Evolutionary conservation across 257 asterid species (phyloP).

Genomic region (Jacaranda mimosifolia): DNA sequence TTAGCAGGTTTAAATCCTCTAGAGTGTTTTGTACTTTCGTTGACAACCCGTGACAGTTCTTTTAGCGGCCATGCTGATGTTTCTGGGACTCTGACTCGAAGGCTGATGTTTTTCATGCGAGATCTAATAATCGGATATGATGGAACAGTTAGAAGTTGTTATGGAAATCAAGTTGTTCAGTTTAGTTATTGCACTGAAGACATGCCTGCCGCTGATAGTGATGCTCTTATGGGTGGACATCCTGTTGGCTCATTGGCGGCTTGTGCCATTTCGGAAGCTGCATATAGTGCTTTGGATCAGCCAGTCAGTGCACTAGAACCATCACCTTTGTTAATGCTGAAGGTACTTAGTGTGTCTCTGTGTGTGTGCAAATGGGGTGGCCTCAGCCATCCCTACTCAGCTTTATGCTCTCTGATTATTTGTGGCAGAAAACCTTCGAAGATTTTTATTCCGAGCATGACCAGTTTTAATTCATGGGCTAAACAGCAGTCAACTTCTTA

Average conservation of each 20-base stretch:
- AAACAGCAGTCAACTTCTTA: background rate
- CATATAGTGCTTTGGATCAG: conserved; percentile 97
- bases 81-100: conserved; percentile 79
- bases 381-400: conserved; percentile 8
- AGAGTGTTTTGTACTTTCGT: conserved; percentile 77
- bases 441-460: background rate
- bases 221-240: conserved; percentile 63
- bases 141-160: conserved; percentile 85
- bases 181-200: conserved; percentile 55
- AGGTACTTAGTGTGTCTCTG: conserved; percentile 60
- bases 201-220: conserved; percentile 15
- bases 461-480: conserved; percentile 3
- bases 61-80: conserved; percentile 96
- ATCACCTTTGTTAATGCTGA: conserved; percentile 80
- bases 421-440: background rate
- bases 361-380: conserved; percentile 8
- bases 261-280: conserved; percentile 92
- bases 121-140: conserved; percentile 79
- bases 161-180: conserved; percentile 86
- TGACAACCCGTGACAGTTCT: conserved; percentile 89
- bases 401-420: conserved; percentile 15
- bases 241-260: conserved; percentile 98
- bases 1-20: conserved; percentile 84
- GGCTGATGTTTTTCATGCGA: conserved; percentile 87
- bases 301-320: conserved; percentile 90